Base-by-base conservation (phyloP, 495 filamentous ascomycete species). In the Daldinia loculata region DNA sequence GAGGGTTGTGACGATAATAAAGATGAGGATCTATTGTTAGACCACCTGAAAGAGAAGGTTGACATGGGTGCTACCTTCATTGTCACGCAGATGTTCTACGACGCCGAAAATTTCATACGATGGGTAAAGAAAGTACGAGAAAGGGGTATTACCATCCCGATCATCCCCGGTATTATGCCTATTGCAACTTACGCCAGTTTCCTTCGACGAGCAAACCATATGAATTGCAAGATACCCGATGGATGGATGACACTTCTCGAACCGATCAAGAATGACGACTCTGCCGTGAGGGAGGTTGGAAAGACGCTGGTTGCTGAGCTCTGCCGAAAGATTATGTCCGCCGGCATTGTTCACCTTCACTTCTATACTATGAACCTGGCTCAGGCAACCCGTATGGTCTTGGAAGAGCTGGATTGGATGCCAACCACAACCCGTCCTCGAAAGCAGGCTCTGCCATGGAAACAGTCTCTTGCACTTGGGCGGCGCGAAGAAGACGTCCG, bases 281-380 rank as follows among this genome's bases (percentile, higher is more conserved):
- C 91, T 22, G 92, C 91, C 36, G 96, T 98, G 52, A 87, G 94
- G 71, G 93, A 97, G 61, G 89, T 97, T 59, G 95, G 96, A 26
- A 95, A 95, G 75, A 89, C 84, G 19, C 81, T 99, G 34, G 90
- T 99, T n/a, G 93, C 94, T 32, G 89, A 96, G 61, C 89, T 99
- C 89, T 98, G 96, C 78, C 87, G 90, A 48, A 90, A 89, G 79
- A 88, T 98, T 50, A 81, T 97, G 55, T 85, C 88, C 41, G 87
- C 89, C 17, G 95, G 95, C 17, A 92, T 98, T 70, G 86, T 89
- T 68, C 93, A 97, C 71, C 80, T 99, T 67, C 96, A 99, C 80
- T 99, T 99, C 81, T 99, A 99, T 80, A 99, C 96, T 55, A 99
- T 99, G 96, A 99, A 99, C 80, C 85, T 99, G 12, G 95, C 93